phyloP scores from a whole-genome alignment of 768 basidiomycete genomes.

The Russula dissimulans region DNA sequence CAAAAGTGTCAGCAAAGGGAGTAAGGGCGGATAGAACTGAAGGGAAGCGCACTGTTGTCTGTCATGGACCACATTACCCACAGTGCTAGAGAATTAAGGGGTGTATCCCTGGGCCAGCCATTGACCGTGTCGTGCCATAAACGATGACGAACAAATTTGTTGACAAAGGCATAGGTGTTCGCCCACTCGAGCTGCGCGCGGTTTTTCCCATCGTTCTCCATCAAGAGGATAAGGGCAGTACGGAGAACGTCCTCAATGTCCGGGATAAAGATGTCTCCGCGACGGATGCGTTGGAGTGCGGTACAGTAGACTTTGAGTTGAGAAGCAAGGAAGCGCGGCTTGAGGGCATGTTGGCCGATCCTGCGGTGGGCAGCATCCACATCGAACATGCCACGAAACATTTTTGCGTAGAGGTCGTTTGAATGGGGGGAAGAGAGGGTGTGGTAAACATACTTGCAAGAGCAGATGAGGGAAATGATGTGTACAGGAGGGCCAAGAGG shows the following conservation, averaged over 20 bases:
- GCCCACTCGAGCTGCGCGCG: conserved; percentile 44
- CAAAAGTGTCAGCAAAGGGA: background rate
- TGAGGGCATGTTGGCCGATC: conserved; percentile 33
- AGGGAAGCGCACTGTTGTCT: conserved; percentile 35
- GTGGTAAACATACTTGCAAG: conserved; percentile 33
- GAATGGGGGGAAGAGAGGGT: conserved; percentile 28
- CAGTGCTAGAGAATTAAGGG: conserved; percentile 41
- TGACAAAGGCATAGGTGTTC: conserved; percentile 38
- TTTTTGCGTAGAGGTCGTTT: conserved; percentile 38
- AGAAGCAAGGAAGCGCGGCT: conserved; percentile 28
- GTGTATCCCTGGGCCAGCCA: conserved; percentile 52
- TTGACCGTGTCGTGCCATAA: conserved; percentile 35
- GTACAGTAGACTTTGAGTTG: conserved; percentile 34
- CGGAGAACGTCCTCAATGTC: conserved; percentile 34
- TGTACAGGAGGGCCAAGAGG: conserved; percentile 39
- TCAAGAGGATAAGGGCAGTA: conserved; percentile 44
- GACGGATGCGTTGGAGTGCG: conserved; percentile 27
- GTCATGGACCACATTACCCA: conserved; percentile 60
- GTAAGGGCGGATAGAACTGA: background rate
- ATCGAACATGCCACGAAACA: conserved; percentile 55
- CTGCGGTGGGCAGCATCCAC: conserved; percentile 41
- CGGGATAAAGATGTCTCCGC: conserved; percentile 24
- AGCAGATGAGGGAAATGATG: conserved; percentile 40
- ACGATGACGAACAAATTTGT: conserved; percentile 35
- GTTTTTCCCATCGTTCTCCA: conserved; percentile 64